A percentile compares a stretch with the other conserved stretches of the same genome.
phyloP scores from a whole-genome alignment of 2,329 filamentous ascomycete species.

The Ceratocystis albifundus region DNA sequence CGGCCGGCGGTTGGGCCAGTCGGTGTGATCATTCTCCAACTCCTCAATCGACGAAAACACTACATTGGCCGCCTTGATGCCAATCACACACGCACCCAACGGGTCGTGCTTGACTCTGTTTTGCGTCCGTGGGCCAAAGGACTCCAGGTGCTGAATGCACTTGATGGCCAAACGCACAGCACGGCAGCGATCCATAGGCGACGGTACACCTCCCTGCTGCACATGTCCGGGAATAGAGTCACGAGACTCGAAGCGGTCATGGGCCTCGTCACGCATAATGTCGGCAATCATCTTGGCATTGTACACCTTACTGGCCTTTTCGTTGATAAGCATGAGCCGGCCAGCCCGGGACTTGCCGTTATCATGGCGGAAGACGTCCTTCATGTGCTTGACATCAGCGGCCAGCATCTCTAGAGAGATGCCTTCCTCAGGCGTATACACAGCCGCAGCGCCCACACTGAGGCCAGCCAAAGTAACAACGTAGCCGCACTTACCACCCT shows the following conservation, averaged over 20 bases:
- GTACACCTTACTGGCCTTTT: slow-evolving; percentile 84
- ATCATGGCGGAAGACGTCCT: slow-evolving; percentile 73
- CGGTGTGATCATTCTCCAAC: slow-evolving; percentile 74
- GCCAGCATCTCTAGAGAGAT: slow-evolving; percentile 89
- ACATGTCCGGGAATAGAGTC: slow-evolving; percentile 89
- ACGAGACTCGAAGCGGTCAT: slow-evolving; percentile 82
- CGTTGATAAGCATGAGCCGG: slow-evolving; percentile 91
- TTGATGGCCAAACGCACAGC: slow-evolving; percentile 87
- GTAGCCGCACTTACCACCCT: slow-evolving; percentile 89
- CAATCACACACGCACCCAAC: slow-evolving; percentile 69
- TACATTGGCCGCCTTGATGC: slow-evolving; percentile 79
- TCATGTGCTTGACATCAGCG: slow-evolving; percentile 77
- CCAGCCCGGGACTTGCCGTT: slow-evolving; percentile 80
- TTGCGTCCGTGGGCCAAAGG: slow-evolving; percentile 54
- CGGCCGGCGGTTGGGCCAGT: slow-evolving; percentile 84
- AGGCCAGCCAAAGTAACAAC: slow-evolving; percentile 83
- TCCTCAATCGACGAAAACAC: slow-evolving; percentile 73
- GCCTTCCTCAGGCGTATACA: slow-evolving; percentile 95
- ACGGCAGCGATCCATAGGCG: slow-evolving; percentile 88
- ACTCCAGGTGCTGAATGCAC: slow-evolving; percentile 83
- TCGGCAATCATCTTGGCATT: slow-evolving; percentile 85
- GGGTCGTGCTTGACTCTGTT: slow-evolving; percentile 62
- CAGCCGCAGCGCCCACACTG: slow-evolving; percentile 79
- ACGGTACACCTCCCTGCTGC: slow-evolving; percentile 85
- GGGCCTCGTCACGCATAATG: slow-evolving; percentile 88